Percentiles rank a stretch among this genome's conserved stretches.
Conservation (phyloP, 768 basidiomycete genomes). For the Lentinula lateritia region DNA sequence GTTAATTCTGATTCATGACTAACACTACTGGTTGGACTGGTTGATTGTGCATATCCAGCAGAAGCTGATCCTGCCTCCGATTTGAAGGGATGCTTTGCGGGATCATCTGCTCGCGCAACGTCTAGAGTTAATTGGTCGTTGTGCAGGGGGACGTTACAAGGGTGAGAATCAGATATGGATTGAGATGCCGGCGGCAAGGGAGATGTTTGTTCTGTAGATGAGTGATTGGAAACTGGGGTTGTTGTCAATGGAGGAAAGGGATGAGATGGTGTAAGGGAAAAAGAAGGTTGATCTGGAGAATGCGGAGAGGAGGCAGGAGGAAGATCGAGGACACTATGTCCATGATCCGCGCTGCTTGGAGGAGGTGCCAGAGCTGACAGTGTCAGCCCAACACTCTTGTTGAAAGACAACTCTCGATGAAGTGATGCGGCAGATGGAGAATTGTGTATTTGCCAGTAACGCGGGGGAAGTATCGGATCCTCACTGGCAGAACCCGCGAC, state of each 20-base stretch:
- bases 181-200: neutral
- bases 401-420: neutral
- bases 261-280: too few species aligned
- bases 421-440: neutral
- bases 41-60: neutral
- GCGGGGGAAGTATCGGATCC: neutral
- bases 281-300: neutral
- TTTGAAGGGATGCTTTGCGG: neutral
- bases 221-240: neutral
- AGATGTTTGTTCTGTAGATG: neutral
- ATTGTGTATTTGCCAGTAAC: conserved; percentile 3
- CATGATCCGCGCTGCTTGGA: neutral
- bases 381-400: neutral
- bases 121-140: neutral
- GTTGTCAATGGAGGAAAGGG: neutral
- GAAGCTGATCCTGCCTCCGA: neutral
- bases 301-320: neutral
- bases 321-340: neutral
- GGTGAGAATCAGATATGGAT: neutral
- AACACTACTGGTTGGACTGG: neutral
- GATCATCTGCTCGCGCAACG: neutral
- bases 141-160: too few species aligned
- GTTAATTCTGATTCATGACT: neutral
- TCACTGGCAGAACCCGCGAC: neutral
- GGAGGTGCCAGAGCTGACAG: neutral